phyloP scores from a whole-genome alignment of 163 green algal species.

The Chlorella variabilis region DNA sequence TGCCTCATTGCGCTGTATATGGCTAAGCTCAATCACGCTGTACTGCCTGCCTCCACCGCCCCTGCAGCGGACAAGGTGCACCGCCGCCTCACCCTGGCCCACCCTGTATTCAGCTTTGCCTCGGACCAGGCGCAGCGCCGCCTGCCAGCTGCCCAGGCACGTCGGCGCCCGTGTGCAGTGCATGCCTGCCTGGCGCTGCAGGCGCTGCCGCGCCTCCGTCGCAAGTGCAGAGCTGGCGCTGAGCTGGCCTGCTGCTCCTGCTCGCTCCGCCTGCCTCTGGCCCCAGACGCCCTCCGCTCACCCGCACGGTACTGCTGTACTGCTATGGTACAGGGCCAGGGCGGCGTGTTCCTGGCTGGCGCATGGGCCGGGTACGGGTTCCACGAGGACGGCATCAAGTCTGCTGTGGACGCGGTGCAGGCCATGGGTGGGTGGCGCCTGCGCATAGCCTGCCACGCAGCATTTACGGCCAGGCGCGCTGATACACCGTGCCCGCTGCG shows the following conservation, averaged over 20 bases:
- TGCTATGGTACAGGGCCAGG: too few species aligned
- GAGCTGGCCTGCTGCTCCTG: too few species aligned
- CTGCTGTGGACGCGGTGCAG: conserved; percentile 71
- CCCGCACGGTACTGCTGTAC: not conserved
- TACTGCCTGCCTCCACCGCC: not conserved
- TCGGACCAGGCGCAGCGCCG: conserved; percentile 70
- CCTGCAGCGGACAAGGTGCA: conserved; percentile 58
- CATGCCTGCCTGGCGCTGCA: not conserved
- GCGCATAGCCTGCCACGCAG: too few species aligned
- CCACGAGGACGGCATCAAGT: conserved; percentile 95
- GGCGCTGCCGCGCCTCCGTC: not conserved
- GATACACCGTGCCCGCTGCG: too few species aligned
- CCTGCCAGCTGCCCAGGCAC: conserved; percentile 53
- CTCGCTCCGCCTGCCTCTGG: too few species aligned
- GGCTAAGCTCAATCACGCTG: not conserved
- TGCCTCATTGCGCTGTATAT: too few species aligned
- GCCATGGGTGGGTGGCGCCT: conserved; percentile 34
- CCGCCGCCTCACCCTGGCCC: conserved; percentile 69
- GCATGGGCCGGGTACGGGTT: conserved; percentile 97
- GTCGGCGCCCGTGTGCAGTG: too few species aligned
- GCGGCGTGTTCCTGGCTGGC: conserved; percentile 83
- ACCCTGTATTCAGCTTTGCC: conserved; percentile 83
- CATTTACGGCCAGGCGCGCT: too few species aligned
- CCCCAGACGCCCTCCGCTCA: too few species aligned
- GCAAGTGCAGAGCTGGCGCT: too few species aligned